Evolutionary conservation across 352 stramenopile species (phyloP).

Genomic region (Pythium phragmiticola): DNA sequence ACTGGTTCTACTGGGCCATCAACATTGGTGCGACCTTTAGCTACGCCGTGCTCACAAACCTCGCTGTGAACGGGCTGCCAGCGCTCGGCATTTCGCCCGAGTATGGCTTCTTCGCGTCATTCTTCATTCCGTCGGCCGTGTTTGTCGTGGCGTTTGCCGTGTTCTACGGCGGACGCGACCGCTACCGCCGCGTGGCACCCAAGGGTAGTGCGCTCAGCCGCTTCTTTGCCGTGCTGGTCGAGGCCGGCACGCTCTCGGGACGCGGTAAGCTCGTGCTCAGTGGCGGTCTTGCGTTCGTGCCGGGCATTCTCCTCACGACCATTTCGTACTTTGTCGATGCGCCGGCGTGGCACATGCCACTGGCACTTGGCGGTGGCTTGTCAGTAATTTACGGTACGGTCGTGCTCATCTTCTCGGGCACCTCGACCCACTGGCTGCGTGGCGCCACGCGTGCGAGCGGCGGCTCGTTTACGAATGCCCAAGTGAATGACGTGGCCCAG

Average conservation of each 20-base stretch:
- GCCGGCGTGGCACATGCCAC: slow-evolving; percentile 46
- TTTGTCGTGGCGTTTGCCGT: slow-evolving; percentile 79
- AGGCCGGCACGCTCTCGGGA: slow-evolving; percentile 54
- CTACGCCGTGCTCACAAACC: slow-evolving; percentile 89
- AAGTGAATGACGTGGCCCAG: slow-evolving; percentile 74
- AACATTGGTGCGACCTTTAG: slow-evolving; percentile 91
- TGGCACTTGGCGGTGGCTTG: slow-evolving; percentile 54
- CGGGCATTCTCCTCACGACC: slow-evolving; percentile 80
- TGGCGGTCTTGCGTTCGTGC: slow-evolving; percentile 64
- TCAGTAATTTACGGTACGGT: slow-evolving; percentile 70
- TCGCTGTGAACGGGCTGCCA: slow-evolving; percentile 88
- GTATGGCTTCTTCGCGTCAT: slow-evolving; percentile 91
- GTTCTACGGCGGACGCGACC: slow-evolving; percentile 67
- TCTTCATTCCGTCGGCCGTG: slow-evolving; percentile 77
- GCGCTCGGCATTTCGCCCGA: slow-evolving; percentile 61
- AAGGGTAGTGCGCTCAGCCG: slow-evolving; percentile 75
- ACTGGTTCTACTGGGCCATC: slow-evolving; percentile 94
- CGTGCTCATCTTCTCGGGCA: slow-evolving; percentile 71
- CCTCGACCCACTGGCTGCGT: slow-evolving; percentile 59
- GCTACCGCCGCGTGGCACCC: slow-evolving; percentile 72
- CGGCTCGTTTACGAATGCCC: slow-evolving; percentile 49
- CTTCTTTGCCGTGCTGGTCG: slow-evolving; percentile 68
- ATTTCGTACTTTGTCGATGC: slow-evolving; percentile 82
- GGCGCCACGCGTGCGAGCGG: slow-evolving; percentile 48
- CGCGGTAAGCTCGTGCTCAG: slow-evolving; percentile 77